phyloP scores from a whole-genome alignment of 2,329 filamentous ascomycete species.

The Triangularia verruculosa region DNA sequence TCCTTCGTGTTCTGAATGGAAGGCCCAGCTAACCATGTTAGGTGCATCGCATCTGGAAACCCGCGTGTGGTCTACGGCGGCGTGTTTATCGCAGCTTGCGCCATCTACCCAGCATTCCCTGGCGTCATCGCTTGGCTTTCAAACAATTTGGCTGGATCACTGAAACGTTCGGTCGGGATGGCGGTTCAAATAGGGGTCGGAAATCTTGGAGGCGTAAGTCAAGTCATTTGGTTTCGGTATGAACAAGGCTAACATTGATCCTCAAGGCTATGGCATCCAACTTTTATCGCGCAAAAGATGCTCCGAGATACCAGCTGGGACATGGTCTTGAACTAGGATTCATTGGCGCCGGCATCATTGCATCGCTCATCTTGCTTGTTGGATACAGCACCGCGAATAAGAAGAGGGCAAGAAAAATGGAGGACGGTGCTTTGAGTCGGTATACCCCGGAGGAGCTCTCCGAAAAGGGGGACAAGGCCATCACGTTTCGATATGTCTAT shows the following conservation, averaged over 20 bases:
- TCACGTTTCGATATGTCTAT: conserved; percentile 62
- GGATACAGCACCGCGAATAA: conserved; percentile 59
- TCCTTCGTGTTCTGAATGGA: not conserved
- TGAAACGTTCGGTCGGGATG: conserved; percentile 65
- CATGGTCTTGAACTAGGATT: conserved; percentile 52
- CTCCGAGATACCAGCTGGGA: conserved; percentile 48
- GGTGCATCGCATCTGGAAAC: conserved; percentile 57
- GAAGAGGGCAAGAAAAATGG: conserved; percentile 48
- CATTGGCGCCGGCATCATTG: conserved; percentile 44
- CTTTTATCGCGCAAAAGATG: conserved; percentile 58
- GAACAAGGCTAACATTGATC: not conserved
- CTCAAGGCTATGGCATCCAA: conserved; percentile 64
- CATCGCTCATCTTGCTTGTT: conserved; percentile 42
- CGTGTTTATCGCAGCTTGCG: conserved; percentile 71
- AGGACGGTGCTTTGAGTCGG: conserved; percentile 40
- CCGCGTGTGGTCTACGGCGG: conserved; percentile 67
- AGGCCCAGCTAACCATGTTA: conserved; percentile 26
- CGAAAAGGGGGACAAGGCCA: conserved; percentile 56
- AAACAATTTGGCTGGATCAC: conserved; percentile 69
- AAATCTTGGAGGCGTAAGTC: conserved; percentile 51
- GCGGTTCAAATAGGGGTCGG: conserved; percentile 62
- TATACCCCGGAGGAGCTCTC: conserved; percentile 51
- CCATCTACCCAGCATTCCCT: conserved; percentile 76
- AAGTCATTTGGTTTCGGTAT: conserved; percentile 24
- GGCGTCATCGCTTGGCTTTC: conserved; percentile 77